phyloP scores from a whole-genome alignment of 73 alveolate genomes.

The Paramecium sexaurelia region DNA sequence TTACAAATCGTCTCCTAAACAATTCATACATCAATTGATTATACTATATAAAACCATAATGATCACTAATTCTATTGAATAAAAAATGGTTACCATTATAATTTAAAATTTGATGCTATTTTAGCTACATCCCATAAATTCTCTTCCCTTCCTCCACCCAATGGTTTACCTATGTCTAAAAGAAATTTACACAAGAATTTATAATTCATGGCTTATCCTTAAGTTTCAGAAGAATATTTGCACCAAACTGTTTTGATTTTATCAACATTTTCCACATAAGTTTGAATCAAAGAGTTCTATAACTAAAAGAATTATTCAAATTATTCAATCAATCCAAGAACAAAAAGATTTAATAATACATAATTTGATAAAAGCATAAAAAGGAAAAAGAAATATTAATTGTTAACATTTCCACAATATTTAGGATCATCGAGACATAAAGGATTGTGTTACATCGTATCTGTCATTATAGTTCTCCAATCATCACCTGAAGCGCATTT shows the following conservation, averaged over 20 bases:
- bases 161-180: slow-evolving; percentile 24
- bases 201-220: slow-evolving; percentile 43
- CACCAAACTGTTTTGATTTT: slow-evolving; percentile 40
- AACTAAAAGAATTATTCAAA: slow-evolving; percentile 29
- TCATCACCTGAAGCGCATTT: slow-evolving; percentile 44
- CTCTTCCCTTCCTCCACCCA: not conserved
- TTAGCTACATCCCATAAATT: slow-evolving; percentile 53
- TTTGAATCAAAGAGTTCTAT: not conserved
- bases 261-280: slow-evolving; percentile 24
- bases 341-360: slow-evolving; percentile 36
- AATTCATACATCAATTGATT: slow-evolving; percentile 37
- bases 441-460: slow-evolving; percentile 34
- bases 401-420: slow-evolving; percentile 24
- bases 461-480: slow-evolving; percentile 38
- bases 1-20: not conserved
- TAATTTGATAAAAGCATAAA: slow-evolving; percentile 40
- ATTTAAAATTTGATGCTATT: not conserved
- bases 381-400: not conserved
- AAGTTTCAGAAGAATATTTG: slow-evolving; percentile 1
- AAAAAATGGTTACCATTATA: not conserved
- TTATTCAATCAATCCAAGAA: slow-evolving; percentile 48
- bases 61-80: not conserved
- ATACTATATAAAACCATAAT: slow-evolving; percentile 11
- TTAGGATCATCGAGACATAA: not conserved
- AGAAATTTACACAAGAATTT: not conserved